A percentile compares a stretch with the other conserved stretches of the same genome.
Conservation (phyloP, 257 asterid species). For the Ophiorrhiza pumila region DNA sequence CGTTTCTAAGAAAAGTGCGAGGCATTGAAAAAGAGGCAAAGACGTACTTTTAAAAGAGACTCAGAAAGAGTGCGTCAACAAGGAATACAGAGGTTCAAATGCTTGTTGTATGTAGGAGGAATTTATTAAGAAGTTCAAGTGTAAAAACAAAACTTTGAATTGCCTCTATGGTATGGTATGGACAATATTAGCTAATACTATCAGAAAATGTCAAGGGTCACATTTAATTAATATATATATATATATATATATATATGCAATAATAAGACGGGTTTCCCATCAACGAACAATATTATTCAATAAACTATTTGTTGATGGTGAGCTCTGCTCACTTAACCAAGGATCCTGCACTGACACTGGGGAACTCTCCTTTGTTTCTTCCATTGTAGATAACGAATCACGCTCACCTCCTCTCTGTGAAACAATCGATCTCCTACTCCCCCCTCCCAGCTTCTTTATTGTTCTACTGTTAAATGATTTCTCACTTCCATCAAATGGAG, state of each 20-base stretch:
- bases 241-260: slow-evolving; percentile 12
- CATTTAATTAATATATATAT: neutral
- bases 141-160: slow-evolving; percentile 23
- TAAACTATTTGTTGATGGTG: slow-evolving; percentile 79
- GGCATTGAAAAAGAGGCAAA: too few relatives aligned
- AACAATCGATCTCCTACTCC: slow-evolving; percentile 50
- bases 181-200: slow-evolving; percentile 9
- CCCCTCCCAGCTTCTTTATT: slow-evolving; percentile 37
- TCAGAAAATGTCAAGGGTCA: neutral
- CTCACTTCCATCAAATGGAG: slow-evolving; percentile 62
- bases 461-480: slow-evolving; percentile 41
- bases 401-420: slow-evolving; percentile 26
- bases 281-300: slow-evolving; percentile 41
- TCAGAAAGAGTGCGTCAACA: neutral
- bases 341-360: slow-evolving; percentile 80
- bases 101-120: neutral
- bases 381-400: slow-evolving; percentile 29
- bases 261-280: neutral
- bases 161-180: slow-evolving; percentile 14
- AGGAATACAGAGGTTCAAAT: neutral
- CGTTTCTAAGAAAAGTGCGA: too few relatives aligned
- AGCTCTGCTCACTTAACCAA: slow-evolving; percentile 77
- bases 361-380: slow-evolving; percentile 45
- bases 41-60: too few relatives aligned
- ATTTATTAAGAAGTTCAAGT: neutral